Evolutionary conservation across 441 rosid species (phyloP).

Genomic region (Viola pubescens): DNA sequence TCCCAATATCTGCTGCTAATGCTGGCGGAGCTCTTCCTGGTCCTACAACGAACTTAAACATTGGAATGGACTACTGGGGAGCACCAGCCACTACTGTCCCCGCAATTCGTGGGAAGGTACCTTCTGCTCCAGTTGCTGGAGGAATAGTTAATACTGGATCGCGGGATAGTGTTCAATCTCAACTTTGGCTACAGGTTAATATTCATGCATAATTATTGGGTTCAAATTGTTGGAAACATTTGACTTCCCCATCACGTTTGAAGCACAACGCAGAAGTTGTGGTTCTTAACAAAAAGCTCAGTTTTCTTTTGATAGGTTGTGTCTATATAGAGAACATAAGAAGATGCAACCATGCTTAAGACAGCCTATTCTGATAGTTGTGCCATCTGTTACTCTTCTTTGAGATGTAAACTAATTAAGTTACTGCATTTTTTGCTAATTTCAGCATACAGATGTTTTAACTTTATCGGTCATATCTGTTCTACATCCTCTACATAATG

Average conservation of each 20-base stretch:
- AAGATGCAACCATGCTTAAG: too few species aligned
- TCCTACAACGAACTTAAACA: constrained; percentile 81
- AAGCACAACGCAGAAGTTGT: background rate
- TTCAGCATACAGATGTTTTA: too few species aligned
- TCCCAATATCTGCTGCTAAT: constrained; percentile 46
- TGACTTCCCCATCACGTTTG: background rate
- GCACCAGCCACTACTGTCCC: constrained; percentile 60
- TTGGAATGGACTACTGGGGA: constrained; percentile 96
- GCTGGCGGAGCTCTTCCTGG: constrained; percentile 54
- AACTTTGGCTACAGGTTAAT: constrained; percentile 76
- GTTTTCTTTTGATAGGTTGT: background rate
- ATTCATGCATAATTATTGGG: background rate
- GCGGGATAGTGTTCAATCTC: constrained; percentile 64
- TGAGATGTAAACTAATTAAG: too few species aligned
- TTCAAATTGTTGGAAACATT: constrained; percentile 9
- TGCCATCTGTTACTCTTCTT: too few species aligned
- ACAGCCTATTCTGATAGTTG: too few species aligned
- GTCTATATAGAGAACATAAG: too few species aligned
- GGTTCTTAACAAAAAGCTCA: background rate
- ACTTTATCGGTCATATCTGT: too few species aligned
- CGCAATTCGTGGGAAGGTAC: constrained; percentile 60
- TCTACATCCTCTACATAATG: too few species aligned
- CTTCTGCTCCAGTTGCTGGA: constrained; percentile 62
- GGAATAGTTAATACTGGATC: constrained; percentile 52
- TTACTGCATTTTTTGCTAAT: too few species aligned